phyloP scores from a whole-genome alignment of 495 filamentous ascomycete species.

The Penicillium atrosanguineum region DNA sequence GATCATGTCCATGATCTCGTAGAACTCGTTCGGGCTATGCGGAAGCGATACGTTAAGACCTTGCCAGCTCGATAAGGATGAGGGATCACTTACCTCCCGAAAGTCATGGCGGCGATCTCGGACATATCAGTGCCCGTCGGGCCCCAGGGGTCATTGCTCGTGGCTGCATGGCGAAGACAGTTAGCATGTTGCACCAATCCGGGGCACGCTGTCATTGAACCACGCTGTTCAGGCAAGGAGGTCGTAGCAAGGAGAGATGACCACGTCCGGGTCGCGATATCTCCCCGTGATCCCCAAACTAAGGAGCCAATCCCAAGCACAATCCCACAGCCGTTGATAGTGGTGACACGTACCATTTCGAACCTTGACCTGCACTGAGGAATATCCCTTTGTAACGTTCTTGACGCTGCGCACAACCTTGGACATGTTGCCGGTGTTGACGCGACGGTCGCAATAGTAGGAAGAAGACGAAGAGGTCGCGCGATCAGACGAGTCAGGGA shows the following conservation, averaged over 20 bases:
- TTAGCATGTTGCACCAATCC: constrained; percentile 5
- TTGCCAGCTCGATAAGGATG: background rate
- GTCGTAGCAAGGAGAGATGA: constrained; percentile 9
- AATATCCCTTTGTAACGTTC: constrained; percentile 99
- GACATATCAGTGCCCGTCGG: constrained; percentile 98
- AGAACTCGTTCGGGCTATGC: constrained; percentile 87
- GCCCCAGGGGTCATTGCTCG: constrained; percentile 99
- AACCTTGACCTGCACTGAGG: constrained; percentile 95
- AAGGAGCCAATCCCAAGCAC: background rate
- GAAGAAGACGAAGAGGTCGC: constrained; percentile 4
- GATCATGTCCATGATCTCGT: constrained; percentile 99
- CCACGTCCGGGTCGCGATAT: background rate
- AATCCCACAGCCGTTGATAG: background rate
- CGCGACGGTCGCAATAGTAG: constrained; percentile 12
- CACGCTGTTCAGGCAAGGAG: constrained; percentile 2
- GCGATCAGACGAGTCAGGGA: constrained; percentile 11
- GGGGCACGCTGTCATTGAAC: background rate
- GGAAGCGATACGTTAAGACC: constrained; percentile 17
- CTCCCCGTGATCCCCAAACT: background rate
- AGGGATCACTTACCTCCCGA: constrained; percentile 71
- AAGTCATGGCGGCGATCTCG: constrained; percentile 96
- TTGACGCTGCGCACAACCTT: constrained; percentile 97
- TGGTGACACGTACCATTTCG: constrained; percentile 79
- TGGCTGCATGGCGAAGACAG: constrained; percentile 55
- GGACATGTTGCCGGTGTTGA: constrained; percentile 64